phyloP scores from a whole-genome alignment of 345 rosid genomes.

The Gossypium stocksii region DNA sequence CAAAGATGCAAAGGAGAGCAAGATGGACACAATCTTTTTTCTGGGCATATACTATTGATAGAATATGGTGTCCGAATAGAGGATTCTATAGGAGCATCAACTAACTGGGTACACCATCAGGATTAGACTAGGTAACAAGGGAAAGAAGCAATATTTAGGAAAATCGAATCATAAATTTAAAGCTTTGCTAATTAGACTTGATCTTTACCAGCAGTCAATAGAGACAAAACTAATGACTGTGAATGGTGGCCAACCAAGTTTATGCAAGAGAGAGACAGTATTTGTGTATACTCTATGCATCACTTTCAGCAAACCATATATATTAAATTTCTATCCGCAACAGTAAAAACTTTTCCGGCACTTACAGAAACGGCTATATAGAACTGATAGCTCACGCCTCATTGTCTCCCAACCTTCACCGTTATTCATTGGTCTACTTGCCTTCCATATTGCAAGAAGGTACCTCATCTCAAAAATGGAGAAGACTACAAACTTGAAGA shows the following conservation, averaged over 20 bases:
- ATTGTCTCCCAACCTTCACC: conserved; percentile 98
- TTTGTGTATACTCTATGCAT: background rate
- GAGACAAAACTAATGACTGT: background rate
- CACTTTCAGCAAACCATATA: background rate
- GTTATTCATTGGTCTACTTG: conserved; percentile 75
- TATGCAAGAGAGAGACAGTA: conserved; percentile 7
- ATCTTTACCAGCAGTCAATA: conserved; percentile 4
- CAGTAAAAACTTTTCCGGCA: conserved; percentile 9
- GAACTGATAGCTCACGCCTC: conserved; percentile 93
- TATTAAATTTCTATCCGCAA: conserved; percentile 5
- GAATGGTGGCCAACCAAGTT: background rate
- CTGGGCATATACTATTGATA: background rate
- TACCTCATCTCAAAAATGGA: conserved; percentile 99
- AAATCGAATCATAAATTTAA: background rate
- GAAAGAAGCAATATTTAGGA: background rate
- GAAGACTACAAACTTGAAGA: conserved; percentile 97
- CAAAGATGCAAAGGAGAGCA: background rate
- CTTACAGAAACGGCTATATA: conserved; percentile 99
- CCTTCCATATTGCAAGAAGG: conserved; percentile 98
- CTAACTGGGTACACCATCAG: background rate
- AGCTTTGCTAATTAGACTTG: background rate
- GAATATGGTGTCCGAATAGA: background rate
- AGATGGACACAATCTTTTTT: background rate
- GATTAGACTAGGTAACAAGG: background rate
- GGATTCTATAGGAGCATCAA: background rate